Conservation (phyloP, 306 rosid genomes). For the Pachyrhizus erosus region DNA sequence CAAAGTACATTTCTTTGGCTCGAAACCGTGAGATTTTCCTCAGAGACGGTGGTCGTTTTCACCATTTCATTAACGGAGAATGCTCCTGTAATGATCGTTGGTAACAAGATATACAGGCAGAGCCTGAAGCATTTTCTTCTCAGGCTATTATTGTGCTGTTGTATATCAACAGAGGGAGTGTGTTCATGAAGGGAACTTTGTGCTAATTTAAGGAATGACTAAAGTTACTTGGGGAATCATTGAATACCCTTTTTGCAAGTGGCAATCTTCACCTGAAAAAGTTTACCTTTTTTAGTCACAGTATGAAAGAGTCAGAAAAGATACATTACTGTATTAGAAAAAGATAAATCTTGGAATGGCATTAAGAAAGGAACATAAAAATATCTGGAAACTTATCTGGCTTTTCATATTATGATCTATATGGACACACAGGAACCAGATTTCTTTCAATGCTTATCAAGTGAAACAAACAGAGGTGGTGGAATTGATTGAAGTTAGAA, state of each 20-base stretch:
- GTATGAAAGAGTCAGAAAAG: not conserved
- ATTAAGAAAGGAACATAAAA: no score
- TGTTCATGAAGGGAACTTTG: slow-evolving; percentile 22
- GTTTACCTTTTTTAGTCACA: slow-evolving; percentile 20
- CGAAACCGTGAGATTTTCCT: slow-evolving; percentile 55
- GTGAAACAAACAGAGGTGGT: no score
- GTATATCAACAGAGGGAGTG: slow-evolving; percentile 1
- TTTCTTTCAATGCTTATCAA: no score
- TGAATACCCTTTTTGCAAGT: slow-evolving; percentile 11
- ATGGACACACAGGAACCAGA: no score
- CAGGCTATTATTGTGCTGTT: slow-evolving; percentile 15
- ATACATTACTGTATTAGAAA: no score
- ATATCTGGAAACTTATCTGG: no score
- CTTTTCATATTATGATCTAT: no score
- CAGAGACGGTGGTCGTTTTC: slow-evolving; percentile 67
- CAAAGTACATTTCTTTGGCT: slow-evolving; percentile 65
- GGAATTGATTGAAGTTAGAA: no score
- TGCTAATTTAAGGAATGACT: slow-evolving; percentile 28
- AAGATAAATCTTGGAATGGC: no score
- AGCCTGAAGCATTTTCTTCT: slow-evolving; percentile 1
- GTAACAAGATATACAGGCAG: slow-evolving; percentile 35
- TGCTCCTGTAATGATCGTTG: slow-evolving; percentile 73
- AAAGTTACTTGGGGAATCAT: slow-evolving; percentile 28
- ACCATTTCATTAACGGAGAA: slow-evolving; percentile 68
- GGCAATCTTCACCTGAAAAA: slow-evolving; percentile 26